Conservation (phyloP, 2,329 filamentous ascomycete species). For the Ascochyta clinopodiicola region DNA sequence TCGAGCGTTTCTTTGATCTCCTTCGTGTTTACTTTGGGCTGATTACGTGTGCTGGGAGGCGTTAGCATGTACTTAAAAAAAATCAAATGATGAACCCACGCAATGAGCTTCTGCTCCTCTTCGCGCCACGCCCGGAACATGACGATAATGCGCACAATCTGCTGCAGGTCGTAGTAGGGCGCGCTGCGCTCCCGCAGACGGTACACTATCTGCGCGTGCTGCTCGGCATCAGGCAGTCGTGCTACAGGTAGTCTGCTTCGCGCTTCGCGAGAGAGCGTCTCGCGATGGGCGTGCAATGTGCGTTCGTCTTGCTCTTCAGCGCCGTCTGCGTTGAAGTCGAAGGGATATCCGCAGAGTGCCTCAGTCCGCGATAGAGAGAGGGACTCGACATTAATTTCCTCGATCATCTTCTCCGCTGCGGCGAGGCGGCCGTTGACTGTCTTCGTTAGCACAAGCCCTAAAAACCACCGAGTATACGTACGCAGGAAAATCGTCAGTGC, state of each 20-base stretch:
- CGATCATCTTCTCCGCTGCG: conserved; percentile 62
- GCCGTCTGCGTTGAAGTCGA: conserved; percentile 39
- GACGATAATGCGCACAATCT: conserved; percentile 51
- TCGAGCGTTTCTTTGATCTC: conserved; percentile 50
- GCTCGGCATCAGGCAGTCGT: conserved; percentile 26
- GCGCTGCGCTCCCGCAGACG: conserved; percentile 32
- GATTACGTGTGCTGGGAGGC: conserved; percentile 14
- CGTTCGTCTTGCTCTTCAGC: conserved; percentile 39
- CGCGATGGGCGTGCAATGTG: conserved; percentile 27
- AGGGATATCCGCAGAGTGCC: conserved; percentile 49
- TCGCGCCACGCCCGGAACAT: conserved; percentile 53
- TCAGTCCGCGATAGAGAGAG: conserved; percentile 51
- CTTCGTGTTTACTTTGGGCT: conserved; percentile 34
- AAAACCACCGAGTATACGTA: conserved; percentile 58
- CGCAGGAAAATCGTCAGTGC: conserved; percentile 85
- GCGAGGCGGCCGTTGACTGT: conserved; percentile 57
- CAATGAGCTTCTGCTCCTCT: conserved; percentile 50
- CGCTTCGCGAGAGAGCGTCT: conserved; percentile 25
- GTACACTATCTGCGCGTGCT: conserved; percentile 32
- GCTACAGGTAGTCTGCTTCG: conserved; percentile 28
- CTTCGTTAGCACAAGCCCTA: conserved; percentile 23
- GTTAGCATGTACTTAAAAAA: conserved; percentile 9
- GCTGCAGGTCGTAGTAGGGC: conserved; percentile 53
- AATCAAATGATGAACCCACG: neutral
- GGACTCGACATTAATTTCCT: conserved; percentile 58